Evolutionary conservation across 257 asterid genomes (phyloP), one percentile per base, ranked within the genome.

Genomic region (Henckelia pumila): DNA sequence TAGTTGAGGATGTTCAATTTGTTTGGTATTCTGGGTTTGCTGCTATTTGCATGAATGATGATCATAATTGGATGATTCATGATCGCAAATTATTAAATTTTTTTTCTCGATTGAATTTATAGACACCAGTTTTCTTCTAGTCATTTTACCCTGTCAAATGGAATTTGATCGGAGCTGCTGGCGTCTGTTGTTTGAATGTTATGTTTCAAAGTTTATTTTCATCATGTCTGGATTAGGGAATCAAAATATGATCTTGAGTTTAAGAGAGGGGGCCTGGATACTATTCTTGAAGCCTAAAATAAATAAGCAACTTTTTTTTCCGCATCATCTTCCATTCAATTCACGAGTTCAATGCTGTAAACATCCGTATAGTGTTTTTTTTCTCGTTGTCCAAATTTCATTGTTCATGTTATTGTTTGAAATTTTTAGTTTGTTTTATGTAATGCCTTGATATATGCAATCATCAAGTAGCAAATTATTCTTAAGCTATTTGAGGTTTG

Each of bases 401-500:
- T 32, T 20, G 7, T 28, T 56, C 56, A 21, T n/a, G 8, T 14
- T 59, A 21, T 16, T 4, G 0, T 47, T 19, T 10, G 16, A 19
- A 29, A 17, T 56, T 52, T 1, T 24, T 6, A 14, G 8, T 64
- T 25, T 47, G 30, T 60, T 64, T 24, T 35, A 28, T 7, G 49
- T 32, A 8, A 62, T 55, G 55, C 29, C 64, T 52, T 50, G 25
- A 32, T 57, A 8, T 68, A 37, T 10, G 44, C 56, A 14, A 56
- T 55, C 23, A 1, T 32, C 17, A 20, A 16, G 44, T 57, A n/a
- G 49, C 10, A 29, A 55, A 19, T 20, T 22, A 16, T 57, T 60
- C 50, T 33, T 66, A 62, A 61, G 55, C 67, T 71, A 6, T 66
- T 22, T 55, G 37, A 33, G 62, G 67, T 59, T 37, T 69, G 63